Conservation (phyloP, 148 eudicot species). For the Chenopodium quinoa region DNA sequence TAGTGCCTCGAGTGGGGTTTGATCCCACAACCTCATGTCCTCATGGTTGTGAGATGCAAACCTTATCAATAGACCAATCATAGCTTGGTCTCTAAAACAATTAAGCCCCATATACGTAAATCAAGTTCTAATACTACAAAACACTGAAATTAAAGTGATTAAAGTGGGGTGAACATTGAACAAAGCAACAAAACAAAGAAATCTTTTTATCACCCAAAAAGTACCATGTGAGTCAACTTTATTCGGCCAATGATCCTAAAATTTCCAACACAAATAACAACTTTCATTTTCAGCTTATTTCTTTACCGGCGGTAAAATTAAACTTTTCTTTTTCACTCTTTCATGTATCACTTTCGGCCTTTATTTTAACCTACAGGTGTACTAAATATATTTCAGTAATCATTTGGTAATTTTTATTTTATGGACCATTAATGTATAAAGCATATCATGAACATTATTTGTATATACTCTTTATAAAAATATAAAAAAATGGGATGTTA, state of each 20-base stretch:
- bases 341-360: slow-evolving; percentile 20
- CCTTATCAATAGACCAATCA: no score
- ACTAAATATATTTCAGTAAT: not conserved
- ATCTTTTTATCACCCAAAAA: not conserved
- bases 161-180: not conserved
- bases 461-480: not conserved
- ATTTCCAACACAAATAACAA: not conserved
- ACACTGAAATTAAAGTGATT: not conserved
- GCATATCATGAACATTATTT: not conserved
- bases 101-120: no score
- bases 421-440: not conserved
- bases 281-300: slow-evolving; percentile 13
- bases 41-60: no score
- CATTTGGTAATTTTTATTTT: not conserved
- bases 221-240: slow-evolving; percentile 21
- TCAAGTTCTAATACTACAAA: no score
- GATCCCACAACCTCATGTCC: no score
- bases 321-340: slow-evolving; percentile 11
- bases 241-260: slow-evolving; percentile 3
- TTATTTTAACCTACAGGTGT: not conserved
- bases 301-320: not conserved
- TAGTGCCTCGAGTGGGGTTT: no score
- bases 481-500: not conserved
- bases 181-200: slow-evolving; percentile 10
- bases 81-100: no score